Evolutionary conservation across 1,284 basidiomycete genomes (phyloP).

Genomic region (Gomphus bonarii): DNA sequence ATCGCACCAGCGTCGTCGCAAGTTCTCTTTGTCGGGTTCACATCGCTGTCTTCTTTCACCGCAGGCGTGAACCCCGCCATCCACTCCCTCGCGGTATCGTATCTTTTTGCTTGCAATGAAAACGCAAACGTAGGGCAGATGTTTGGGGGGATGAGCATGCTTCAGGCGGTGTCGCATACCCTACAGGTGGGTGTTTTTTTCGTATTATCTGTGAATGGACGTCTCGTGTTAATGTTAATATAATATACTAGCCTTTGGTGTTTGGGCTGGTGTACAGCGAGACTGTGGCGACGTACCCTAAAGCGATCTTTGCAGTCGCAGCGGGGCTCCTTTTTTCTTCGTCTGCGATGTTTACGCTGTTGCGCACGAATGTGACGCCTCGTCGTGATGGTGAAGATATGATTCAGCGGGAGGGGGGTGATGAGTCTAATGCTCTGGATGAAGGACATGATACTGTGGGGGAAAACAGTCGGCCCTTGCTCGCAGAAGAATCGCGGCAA

Average conservation of each 20-base stretch:
- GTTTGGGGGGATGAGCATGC: slow-evolving; percentile 40
- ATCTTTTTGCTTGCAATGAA: slow-evolving; percentile 34
- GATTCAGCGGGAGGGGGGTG: neutral
- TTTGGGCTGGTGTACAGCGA: slow-evolving; percentile 37
- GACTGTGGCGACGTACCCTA: slow-evolving; percentile 37
- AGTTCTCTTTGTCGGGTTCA: slow-evolving; percentile 44
- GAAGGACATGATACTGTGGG: neutral
- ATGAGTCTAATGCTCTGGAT: neutral
- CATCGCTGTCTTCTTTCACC: slow-evolving; percentile 37
- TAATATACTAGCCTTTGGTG: slow-evolving; percentile 31
- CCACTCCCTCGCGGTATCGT: slow-evolving; percentile 38
- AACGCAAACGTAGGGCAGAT: slow-evolving; percentile 35
- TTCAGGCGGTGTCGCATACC: slow-evolving; percentile 36
- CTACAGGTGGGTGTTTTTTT: neutral
- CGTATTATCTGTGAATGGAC: neutral
- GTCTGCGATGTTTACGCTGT: neutral
- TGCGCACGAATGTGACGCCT: slow-evolving; percentile 1
- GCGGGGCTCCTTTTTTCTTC: slow-evolving; percentile 24
- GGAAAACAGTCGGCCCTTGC: neutral
- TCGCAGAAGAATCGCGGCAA: neutral
- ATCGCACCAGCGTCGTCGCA: slow-evolving; percentile 24
- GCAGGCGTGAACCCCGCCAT: slow-evolving; percentile 39
- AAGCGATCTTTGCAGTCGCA: slow-evolving; percentile 38
- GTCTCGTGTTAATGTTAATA: neutral
- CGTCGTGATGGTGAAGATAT: neutral